Percentiles rank a stretch among this genome's conserved stretches.
Conservation (phyloP, 2,329 filamentous ascomycete species). For the Paracoccidioides lutzii region DNA sequence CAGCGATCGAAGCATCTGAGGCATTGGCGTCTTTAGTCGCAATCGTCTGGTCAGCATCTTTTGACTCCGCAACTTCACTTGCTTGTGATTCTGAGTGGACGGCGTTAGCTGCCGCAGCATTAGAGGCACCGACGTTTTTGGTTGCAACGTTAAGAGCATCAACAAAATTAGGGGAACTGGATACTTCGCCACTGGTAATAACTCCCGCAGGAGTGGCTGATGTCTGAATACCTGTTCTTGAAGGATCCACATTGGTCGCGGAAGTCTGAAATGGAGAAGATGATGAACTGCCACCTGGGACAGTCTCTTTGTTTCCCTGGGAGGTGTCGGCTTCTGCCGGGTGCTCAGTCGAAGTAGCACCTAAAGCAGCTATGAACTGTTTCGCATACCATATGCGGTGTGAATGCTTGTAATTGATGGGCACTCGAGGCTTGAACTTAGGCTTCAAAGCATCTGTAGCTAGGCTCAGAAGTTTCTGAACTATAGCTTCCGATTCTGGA, state of each 20-base stretch:
- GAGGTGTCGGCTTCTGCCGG: not conserved
- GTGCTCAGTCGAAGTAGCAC: not conserved
- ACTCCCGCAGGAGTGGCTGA: not conserved
- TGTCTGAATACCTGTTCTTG: not conserved
- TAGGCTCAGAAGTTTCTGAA: conserved; percentile 9
- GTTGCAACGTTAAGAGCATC: too few relatives aligned
- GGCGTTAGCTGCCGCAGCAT: not conserved
- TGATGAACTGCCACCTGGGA: not conserved
- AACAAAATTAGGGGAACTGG: not conserved
- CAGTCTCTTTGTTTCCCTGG: not conserved
- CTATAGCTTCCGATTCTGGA: conserved; percentile 5
- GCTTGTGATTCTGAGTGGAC: not conserved
- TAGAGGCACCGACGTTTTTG: too few relatives aligned
- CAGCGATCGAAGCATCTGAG: not conserved
- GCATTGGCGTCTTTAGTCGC: too few relatives aligned
- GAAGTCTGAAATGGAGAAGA: not conserved
- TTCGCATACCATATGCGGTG: conserved; percentile 9
- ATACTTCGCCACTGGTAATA: not conserved
- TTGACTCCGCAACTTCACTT: too few relatives aligned
- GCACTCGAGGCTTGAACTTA: conserved; percentile 10
- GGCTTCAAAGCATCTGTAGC: conserved; percentile 8
- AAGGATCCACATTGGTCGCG: not conserved
- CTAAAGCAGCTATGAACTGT: not conserved
- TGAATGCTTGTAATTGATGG: conserved; percentile 9
- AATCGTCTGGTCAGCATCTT: not conserved